phyloP scores from a whole-genome alignment of 2,329 filamentous ascomycete genomes.

The Pseudogymnoascus sp. region DNA sequence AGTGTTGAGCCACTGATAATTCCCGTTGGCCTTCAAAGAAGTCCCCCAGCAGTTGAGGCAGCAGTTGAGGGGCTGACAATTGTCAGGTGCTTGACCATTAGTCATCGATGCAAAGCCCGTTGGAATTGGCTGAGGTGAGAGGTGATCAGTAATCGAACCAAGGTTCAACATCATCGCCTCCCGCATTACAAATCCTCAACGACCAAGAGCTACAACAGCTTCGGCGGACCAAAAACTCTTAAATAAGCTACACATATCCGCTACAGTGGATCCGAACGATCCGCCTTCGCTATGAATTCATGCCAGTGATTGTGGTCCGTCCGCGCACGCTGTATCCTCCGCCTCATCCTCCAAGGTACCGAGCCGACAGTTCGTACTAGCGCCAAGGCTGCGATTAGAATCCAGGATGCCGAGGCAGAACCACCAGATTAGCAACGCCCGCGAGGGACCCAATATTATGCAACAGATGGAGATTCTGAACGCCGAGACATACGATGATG shows the following conservation, averaged over 20 bases:
- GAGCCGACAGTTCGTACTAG: background rate
- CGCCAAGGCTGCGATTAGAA: background rate
- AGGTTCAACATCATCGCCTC: background rate
- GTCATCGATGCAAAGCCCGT: background rate
- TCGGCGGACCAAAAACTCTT: background rate
- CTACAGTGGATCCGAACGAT: constrained; percentile 1
- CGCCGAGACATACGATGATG: constrained; percentile 40
- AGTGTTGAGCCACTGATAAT: background rate
- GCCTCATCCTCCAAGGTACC: constrained; percentile 1
- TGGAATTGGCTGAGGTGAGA: background rate
- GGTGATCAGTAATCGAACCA: constrained; percentile 1
- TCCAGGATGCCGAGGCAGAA: background rate
- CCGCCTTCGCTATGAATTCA: background rate
- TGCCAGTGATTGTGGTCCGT: background rate
- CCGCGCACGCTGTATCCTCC: background rate
- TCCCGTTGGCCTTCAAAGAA: background rate
- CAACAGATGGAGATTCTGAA: constrained; percentile 28
- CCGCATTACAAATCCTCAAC: constrained; percentile 2
- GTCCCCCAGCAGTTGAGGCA: background rate
- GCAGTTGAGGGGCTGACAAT: background rate
- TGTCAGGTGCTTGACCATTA: background rate
- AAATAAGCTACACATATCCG: background rate
- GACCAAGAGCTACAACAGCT: background rate
- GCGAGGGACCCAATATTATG: background rate
- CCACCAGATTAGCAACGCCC: background rate